Evolutionary conservation across 2,329 filamentous ascomycete genomes (phyloP).

Genomic region (Karstenula rhodostoma): DNA sequence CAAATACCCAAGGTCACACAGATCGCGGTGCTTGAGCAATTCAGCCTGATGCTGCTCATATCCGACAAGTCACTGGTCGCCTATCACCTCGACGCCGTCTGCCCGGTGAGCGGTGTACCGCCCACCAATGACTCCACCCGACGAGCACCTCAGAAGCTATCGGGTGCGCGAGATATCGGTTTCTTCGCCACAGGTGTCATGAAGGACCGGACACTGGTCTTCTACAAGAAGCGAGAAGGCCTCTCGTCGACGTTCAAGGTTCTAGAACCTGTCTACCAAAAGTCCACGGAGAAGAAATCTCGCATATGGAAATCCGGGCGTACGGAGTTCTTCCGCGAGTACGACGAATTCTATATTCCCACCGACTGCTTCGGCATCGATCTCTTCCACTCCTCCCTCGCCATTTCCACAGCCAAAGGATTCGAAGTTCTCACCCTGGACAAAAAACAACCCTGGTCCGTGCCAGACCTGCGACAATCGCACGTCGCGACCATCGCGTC

Average conservation of each 20-base stretch:
- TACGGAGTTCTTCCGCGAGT: constrained; percentile 97
- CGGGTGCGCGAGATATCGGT: constrained; percentile 86
- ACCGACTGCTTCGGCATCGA: constrained; percentile 95
- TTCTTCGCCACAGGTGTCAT: constrained; percentile 97
- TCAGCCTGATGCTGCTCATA: constrained; percentile 89
- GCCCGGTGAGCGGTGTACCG: constrained; percentile 62
- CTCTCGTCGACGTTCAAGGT: constrained; percentile 96
- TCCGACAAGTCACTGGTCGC: constrained; percentile 91
- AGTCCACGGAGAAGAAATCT: constrained; percentile 83
- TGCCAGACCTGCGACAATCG: constrained; percentile 82
- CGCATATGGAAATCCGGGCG: constrained; percentile 74
- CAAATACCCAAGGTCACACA: constrained; percentile 82
- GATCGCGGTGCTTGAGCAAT: constrained; percentile 93
- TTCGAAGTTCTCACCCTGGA: constrained; percentile 97
- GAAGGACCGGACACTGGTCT: constrained; percentile 93
- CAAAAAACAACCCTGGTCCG: constrained; percentile 94
- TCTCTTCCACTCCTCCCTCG: constrained; percentile 92
- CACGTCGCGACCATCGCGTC: constrained; percentile 85
- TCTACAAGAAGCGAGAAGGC: constrained; percentile 96
- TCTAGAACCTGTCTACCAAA: constrained; percentile 93
- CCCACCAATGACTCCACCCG: constrained; percentile 76
- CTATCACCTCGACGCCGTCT: constrained; percentile 89
- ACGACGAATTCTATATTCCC: constrained; percentile 98
- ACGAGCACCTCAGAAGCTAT: constrained; percentile 89
- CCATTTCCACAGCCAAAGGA: constrained; percentile 88